Percentiles rank a stretch among this genome's conserved stretches.
These are phyloP conservation scores for Oryza meridionalis DNA, from an alignment of 176 grass and related monocot genomes.

Conservation along the genomic window DNA sequence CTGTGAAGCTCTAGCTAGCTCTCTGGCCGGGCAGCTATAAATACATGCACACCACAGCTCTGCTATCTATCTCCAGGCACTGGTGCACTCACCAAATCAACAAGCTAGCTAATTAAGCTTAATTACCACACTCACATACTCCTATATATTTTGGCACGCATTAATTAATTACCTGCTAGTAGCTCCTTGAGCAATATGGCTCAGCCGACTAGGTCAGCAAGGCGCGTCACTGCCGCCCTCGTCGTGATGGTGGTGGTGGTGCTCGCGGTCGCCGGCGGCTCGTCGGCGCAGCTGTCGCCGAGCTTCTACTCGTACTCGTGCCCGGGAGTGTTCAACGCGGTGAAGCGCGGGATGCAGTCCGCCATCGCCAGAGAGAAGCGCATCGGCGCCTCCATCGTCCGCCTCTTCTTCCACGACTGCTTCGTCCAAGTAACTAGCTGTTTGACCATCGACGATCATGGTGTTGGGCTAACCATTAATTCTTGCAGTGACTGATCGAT, in stretches of 20 bases:
- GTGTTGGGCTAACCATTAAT: too few relatives aligned
- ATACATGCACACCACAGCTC: not conserved
- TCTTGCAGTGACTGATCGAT: too few relatives aligned
- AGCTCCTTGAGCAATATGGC: not conserved
- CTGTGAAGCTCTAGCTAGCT: too few relatives aligned
- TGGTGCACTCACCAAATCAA: too few relatives aligned
- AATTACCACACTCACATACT: too few relatives aligned
- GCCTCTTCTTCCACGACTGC: slow-evolving; percentile 96
- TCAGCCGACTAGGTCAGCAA: not conserved
- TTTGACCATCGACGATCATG: too few relatives aligned
- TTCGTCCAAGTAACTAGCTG: slow-evolving; percentile 37
- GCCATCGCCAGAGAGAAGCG: slow-evolving; percentile 62
- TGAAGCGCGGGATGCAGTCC: slow-evolving; percentile 43
- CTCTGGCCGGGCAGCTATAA: not conserved
- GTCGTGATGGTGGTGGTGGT: not conserved
- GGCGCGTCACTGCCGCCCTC: too few relatives aligned
- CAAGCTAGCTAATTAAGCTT: too few relatives aligned
- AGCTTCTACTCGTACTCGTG: slow-evolving; percentile 71
- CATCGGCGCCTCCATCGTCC: slow-evolving; percentile 79
- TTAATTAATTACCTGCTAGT: too few relatives aligned
- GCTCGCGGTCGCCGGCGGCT: not conserved
- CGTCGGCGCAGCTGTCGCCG: slow-evolving; percentile 48
- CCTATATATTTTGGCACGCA: too few relatives aligned
- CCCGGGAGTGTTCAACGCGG: slow-evolving; percentile 52
- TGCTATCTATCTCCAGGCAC: too few relatives aligned